Percentiles rank a stretch among this genome's conserved stretches.
These are phyloP conservation scores for Astrothelium macrocarpum DNA, from an alignment of 495 filamentous ascomycete species.

Conservation along the genomic window DNA sequence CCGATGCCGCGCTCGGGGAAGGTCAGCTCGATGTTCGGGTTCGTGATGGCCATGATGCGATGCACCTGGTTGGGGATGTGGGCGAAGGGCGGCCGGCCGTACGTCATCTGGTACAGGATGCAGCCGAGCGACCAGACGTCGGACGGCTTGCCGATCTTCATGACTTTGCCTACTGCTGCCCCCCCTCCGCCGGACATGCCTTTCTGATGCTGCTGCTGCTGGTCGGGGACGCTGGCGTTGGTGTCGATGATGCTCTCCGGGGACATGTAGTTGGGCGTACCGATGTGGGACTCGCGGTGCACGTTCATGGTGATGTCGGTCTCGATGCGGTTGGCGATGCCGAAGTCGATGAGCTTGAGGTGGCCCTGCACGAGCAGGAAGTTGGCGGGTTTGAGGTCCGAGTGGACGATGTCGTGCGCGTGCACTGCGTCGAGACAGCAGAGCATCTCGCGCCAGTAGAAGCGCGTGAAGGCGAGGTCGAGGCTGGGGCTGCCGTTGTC, in stretches of 20 bases:
- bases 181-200: conserved; percentile 23
- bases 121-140: conserved; percentile 96
- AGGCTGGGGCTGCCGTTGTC: conserved; percentile 56
- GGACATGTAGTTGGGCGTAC: conserved; percentile 98
- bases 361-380: conserved; percentile 40
- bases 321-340: conserved; percentile 93
- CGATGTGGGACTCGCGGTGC: conserved; percentile 87
- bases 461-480: conserved; percentile 83
- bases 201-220: too few species aligned
- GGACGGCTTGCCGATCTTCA: conserved; percentile 91
- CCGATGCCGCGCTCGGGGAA: conserved; percentile 71
- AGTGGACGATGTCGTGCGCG: conserved; percentile 82
- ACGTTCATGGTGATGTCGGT: conserved; percentile 90
- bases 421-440: conserved; percentile 89
- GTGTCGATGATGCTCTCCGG: conserved; percentile 87
- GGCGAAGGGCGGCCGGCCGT: conserved; percentile 84
- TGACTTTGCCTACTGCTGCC: conserved; percentile 27
- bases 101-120: conserved; percentile 96
- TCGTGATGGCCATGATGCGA: conserved; percentile 75
- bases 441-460: conserved; percentile 99
- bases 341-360: conserved; percentile 53
- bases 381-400: conserved; percentile 87
- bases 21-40: conserved; percentile 72
- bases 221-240: conserved; percentile 51
- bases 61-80: conserved; percentile 77